Percentiles rank a stretch among this genome's conserved stretches.
phyloP scores from a whole-genome alignment of 2,329 filamentous ascomycete genomes.

The Sclerotinia glacialis region DNA sequence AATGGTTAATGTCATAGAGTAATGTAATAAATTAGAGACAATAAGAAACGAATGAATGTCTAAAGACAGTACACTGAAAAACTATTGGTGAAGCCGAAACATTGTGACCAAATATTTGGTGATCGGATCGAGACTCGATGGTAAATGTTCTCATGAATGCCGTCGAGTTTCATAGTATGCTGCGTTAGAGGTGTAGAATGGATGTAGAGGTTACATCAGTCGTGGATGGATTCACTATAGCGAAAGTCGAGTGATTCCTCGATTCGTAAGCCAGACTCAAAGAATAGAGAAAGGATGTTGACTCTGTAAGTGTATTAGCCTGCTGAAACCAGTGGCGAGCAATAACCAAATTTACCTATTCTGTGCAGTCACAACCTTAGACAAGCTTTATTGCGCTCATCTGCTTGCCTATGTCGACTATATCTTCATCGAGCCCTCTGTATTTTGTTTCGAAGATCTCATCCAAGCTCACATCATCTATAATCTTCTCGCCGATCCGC shows the following conservation, averaged over 20 bases:
- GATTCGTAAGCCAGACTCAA: neutral
- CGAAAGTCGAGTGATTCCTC: neutral
- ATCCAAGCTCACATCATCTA: neutral
- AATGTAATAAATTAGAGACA: slow-evolving; percentile 7
- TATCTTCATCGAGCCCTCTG: rapidly evolving
- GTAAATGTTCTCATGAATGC: neutral
- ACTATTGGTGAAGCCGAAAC: neutral
- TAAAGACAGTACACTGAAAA: neutral
- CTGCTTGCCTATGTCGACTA: neutral
- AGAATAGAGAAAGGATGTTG: neutral
- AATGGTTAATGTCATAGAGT: neutral
- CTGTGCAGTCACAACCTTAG: neutral
- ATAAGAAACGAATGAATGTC: neutral
- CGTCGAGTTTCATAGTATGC: neutral
- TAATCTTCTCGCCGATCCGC: no score
- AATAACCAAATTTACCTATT: neutral
- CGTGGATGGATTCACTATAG: neutral
- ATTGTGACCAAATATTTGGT: neutral
- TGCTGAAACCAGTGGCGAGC: neutral
- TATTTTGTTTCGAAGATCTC: neutral
- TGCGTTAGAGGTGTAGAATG: neutral
- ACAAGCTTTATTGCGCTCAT: neutral
- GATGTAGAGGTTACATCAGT: neutral
- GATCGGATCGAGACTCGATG: neutral
- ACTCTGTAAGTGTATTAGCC: neutral